Conservation (phyloP, 2,329 filamentous ascomycete species). For the Podosphaera xanthii region DNA sequence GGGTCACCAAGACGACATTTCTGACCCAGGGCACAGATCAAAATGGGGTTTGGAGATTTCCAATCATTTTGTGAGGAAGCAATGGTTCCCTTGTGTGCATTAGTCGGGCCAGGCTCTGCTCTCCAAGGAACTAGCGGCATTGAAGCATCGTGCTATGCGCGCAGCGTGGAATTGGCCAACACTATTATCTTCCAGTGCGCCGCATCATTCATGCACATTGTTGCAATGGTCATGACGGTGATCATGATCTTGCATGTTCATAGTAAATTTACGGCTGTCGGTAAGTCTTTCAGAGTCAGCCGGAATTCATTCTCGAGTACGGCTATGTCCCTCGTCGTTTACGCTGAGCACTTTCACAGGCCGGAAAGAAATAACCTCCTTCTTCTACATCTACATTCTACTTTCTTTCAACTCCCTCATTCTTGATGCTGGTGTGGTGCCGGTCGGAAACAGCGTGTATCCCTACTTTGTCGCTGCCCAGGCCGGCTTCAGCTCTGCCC, state of each 20-base stretch:
- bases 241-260: slow-evolving; percentile 95
- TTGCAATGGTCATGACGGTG: slow-evolving; percentile 74
- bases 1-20: too few species aligned
- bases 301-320: background rate
- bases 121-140: slow-evolving; percentile 43
- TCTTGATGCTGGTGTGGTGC: slow-evolving; percentile 80
- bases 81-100: slow-evolving; percentile 66
- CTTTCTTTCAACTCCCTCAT: slow-evolving; percentile 74
- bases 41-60: slow-evolving; percentile 81
- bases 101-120: slow-evolving; percentile 38
- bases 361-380: slow-evolving; percentile 51
- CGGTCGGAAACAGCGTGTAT: slow-evolving; percentile 57
- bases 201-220: slow-evolving; percentile 76
- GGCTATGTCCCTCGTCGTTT: background rate
- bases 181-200: slow-evolving; percentile 96
- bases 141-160: slow-evolving; percentile 74
- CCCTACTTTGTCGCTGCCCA: slow-evolving; percentile 84
- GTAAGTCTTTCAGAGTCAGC: slow-evolving; percentile 26
- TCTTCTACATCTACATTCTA: slow-evolving; percentile 93
- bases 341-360: slow-evolving; percentile 18
- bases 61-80: slow-evolving; percentile 64
- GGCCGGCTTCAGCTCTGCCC: slow-evolving; percentile 60
- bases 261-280: slow-evolving; percentile 94
- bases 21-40: slow-evolving; percentile 1
- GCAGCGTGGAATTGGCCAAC: slow-evolving; percentile 89